These are phyloP conservation scores for Pascua sp. DNA, from an alignment of 1,284 basidiomycete genomes.

Conservation along the genomic window DNA sequence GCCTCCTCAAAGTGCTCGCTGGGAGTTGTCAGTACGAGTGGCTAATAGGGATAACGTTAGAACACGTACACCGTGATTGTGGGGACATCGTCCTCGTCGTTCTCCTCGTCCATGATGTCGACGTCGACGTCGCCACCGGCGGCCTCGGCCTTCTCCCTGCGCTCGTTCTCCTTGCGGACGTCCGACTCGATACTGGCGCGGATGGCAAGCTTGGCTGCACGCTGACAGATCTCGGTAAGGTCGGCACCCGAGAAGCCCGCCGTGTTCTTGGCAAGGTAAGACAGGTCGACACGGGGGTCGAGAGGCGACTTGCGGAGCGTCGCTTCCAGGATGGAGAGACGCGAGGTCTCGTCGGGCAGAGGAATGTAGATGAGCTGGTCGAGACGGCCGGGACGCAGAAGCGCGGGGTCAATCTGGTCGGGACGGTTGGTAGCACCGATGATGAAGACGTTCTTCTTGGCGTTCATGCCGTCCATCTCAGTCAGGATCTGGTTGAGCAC, in stretches of 20 bases:
- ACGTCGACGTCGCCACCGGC: conserved; percentile 66
- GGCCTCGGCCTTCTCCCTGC: conserved; percentile 73
- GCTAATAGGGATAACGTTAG: no score
- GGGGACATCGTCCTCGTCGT: conserved; percentile 89
- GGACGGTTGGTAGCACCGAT: conserved; percentile 98
- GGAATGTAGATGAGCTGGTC: conserved; percentile 88
- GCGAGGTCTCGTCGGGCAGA: conserved; percentile 87
- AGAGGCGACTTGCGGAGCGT: conserved; percentile 90
- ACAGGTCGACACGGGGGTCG: conserved; percentile 76
- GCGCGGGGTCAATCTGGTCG: conserved; percentile 96
- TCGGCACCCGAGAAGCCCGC: conserved; percentile 99
- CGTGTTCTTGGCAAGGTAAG: conserved; percentile 86
- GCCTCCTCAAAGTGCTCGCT: conserved; percentile 90
- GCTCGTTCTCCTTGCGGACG: conserved; percentile 74
- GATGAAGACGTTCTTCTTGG: conserved; percentile 99
- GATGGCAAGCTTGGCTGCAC: conserved; percentile 85
- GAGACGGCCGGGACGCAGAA: conserved; percentile 96
- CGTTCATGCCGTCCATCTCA: conserved; percentile 99
- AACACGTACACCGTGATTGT: conserved; percentile 71
- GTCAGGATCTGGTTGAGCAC: conserved; percentile 96
- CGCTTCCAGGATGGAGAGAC: conserved; percentile 87
- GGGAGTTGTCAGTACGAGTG: conserved; percentile 7
- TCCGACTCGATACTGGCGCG: conserved; percentile 92
- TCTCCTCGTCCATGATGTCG: conserved; percentile 53
- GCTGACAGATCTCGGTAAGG: conserved; percentile 97